Evolutionary conservation across 2,329 filamentous ascomycete genomes (phyloP), one percentile per base, ranked within the genome.

Genomic region (Reticulascus tulasneorum): DNA sequence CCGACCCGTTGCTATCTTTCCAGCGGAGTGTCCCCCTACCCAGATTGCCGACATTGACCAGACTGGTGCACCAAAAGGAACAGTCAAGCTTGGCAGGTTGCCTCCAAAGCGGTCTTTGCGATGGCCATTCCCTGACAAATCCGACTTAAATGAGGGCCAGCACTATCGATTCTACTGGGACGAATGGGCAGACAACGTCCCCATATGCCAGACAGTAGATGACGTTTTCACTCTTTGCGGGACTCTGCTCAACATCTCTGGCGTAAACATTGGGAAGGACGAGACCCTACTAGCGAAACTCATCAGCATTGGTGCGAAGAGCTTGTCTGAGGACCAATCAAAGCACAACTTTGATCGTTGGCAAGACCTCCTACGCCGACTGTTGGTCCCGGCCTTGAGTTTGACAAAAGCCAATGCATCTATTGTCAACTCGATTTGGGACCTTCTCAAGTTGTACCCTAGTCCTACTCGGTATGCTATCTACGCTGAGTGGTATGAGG

Each of bases 101-200:
- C 64, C 73, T 4, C 64, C 76, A n/a, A 79, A 78, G 48, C 84
- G 84, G 52, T 72, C 78, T 12, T 69, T 93, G 46, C 78, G 86
- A 43, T 96, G 91, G 91, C 85, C 89, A 5, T 83, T 84, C 50
- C 79, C 88, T 6, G 90, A 95, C 49, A 82, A 79, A 47, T 74
- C 74, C 45, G 86, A 93, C 52, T n/a, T n/a, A n/a, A n/a, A n/a
- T n/a, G n/a, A n/a, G n/a, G 79, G 79, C 18, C 73, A 75, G n/a
- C 77, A 85, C 34, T 97, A 96, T 58, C 79, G 85, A 22, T 97
- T 94, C 56, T 98, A 98, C 60, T 96, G 93, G 82, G 89, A 95
- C 40, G 93, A 97, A 49, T 98, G 93, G 93, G 75, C 82, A 3
- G 91, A 97, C 60, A 94, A 93, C 46, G 74, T 98, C 29, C 94